A percentile compares a stretch with the other conserved stretches of the same genome.
These are phyloP conservation scores for Vachellia pachyceras DNA, from an alignment of 306 rosid species.

Conservation along the genomic window DNA sequence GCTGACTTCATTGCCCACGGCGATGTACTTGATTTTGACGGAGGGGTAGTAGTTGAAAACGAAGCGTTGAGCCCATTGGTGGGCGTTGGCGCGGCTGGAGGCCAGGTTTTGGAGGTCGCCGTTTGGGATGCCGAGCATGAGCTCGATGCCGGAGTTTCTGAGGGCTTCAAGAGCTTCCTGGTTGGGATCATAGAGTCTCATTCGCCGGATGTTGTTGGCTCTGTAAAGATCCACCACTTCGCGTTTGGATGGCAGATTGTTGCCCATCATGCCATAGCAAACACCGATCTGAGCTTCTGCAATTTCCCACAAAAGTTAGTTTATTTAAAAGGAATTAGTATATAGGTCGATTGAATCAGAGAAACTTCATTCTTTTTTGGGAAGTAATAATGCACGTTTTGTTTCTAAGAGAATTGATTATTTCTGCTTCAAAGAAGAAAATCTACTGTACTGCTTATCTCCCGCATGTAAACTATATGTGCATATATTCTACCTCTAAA, in stretches of 20 bases:
- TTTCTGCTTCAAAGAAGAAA: too few relatives aligned
- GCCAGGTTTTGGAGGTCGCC: constrained; percentile 44
- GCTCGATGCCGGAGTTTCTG: constrained; percentile 45
- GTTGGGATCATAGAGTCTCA: constrained; percentile 53
- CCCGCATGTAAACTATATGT: too few relatives aligned
- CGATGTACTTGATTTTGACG: neutral
- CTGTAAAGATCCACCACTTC: constrained; percentile 48
- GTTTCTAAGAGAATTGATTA: too few relatives aligned
- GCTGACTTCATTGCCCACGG: neutral
- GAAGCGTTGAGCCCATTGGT: constrained; percentile 36
- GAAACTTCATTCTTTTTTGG: too few relatives aligned
- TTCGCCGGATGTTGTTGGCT: constrained; percentile 44
- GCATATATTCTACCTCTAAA: too few relatives aligned
- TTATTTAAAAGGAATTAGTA: too few relatives aligned
- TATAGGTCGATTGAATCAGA: too few relatives aligned
- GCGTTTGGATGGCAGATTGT: constrained; percentile 43
- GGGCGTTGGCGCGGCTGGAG: constrained; percentile 35
- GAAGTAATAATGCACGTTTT: too few relatives aligned
- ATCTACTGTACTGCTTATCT: too few relatives aligned
- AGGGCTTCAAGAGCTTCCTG: constrained; percentile 48
- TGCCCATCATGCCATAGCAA: constrained; percentile 52
- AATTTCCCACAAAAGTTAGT: too few relatives aligned
- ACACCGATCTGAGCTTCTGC: constrained; percentile 53
- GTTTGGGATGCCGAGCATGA: constrained; percentile 54
- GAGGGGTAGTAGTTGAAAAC: neutral